phyloP scores from a whole-genome alignment of 1,139 yeast genomes.

The Candida sojae region DNA sequence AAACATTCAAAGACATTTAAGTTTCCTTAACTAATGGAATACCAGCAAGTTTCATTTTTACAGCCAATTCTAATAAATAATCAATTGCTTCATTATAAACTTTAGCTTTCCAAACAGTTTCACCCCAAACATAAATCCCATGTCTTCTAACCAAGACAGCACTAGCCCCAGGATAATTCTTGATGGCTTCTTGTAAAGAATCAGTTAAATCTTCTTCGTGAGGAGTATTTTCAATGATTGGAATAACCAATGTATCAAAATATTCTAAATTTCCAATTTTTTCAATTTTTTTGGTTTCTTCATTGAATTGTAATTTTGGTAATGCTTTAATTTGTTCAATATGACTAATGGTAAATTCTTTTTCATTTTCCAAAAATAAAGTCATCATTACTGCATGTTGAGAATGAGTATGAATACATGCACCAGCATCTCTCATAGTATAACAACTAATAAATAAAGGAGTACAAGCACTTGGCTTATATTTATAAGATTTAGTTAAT shows the following conservation, averaged over 20 bases:
- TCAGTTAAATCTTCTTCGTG: slow-evolving; percentile 85
- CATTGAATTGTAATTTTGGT: slow-evolving; percentile 49
- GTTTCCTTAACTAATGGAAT: slow-evolving; percentile 46
- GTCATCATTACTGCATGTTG: slow-evolving; percentile 85
- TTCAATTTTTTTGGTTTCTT: slow-evolving; percentile 46
- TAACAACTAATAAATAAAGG: slow-evolving; percentile 84
- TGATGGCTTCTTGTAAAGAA: slow-evolving; percentile 62
- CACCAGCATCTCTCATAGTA: slow-evolving; percentile 75
- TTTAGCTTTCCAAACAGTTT: slow-evolving; percentile 89
- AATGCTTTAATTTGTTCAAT: slow-evolving; percentile 94
- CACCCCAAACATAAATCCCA: slow-evolving; percentile 97
- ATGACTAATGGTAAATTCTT: slow-evolving; percentile 71
- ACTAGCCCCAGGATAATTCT: slow-evolving; percentile 69
- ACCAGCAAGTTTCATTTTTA: slow-evolving; percentile 71
- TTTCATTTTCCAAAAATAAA: slow-evolving; percentile 58
- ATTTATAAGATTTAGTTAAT: slow-evolving; percentile 44
- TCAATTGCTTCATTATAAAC: slow-evolving; percentile 92
- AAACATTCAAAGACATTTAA: neutral
- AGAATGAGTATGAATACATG: slow-evolving; percentile 94
- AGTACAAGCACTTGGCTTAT: slow-evolving; percentile 91
- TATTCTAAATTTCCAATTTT: slow-evolving; percentile 69
- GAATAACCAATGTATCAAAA: slow-evolving; percentile 76
- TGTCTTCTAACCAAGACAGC: slow-evolving; percentile 92
- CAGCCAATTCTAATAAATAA: slow-evolving; percentile 80
- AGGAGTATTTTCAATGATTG: slow-evolving; percentile 88